Evolutionary conservation across 306 rosid genomes (phyloP), one percentile per base, ranked within the genome.

Genomic region (Cicer chorassanicum): DNA sequence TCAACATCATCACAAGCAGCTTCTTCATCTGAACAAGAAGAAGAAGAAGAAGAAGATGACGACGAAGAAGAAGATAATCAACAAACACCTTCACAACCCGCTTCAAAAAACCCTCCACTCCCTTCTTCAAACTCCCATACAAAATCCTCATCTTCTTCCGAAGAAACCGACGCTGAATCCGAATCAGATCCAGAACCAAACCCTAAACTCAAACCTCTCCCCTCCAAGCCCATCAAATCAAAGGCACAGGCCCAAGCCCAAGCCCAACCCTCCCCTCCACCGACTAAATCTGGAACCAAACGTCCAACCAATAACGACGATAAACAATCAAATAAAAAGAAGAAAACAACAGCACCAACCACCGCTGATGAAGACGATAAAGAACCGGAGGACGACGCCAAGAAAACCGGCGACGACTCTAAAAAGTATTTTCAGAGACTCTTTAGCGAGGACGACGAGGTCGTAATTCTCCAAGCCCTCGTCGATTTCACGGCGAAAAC

Each of bases 391-490:
- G 88, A 84, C 14, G 83, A 78, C 1, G 68, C 39, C 10, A 85
- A 82, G 63, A 86, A 84, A 16, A 2, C 85, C 1, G 87, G 72
- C 0, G 86, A 80, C 0, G 86, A 84, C 0, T 57, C 84, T 0
- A 89, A 77, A 56, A 87, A 83, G 78, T 38, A 51, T 6, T 87
- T 81, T 56, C 90, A 83, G 84, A 80, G 97, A 41, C 39, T 89
- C 0, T 91, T 91, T 84, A 85, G 81, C 7, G 89, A 85, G 19
- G 95, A 85, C 0, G 93, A 92, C 10, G 93, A 88, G 40, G 43
- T 92, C 3, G 82, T 65, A 0, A 66, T 92, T 9, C 59, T 92
- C 0, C 63, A 79, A 9, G 91, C 97, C 0, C n/a, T 89, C 6
- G 9, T 6, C 6, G 96, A 89, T 0, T 89, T 21, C 29, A 7